Evolutionary conservation across 1,284 basidiomycete genomes (phyloP).

Genomic region (Sporisorium exsertum): DNA sequence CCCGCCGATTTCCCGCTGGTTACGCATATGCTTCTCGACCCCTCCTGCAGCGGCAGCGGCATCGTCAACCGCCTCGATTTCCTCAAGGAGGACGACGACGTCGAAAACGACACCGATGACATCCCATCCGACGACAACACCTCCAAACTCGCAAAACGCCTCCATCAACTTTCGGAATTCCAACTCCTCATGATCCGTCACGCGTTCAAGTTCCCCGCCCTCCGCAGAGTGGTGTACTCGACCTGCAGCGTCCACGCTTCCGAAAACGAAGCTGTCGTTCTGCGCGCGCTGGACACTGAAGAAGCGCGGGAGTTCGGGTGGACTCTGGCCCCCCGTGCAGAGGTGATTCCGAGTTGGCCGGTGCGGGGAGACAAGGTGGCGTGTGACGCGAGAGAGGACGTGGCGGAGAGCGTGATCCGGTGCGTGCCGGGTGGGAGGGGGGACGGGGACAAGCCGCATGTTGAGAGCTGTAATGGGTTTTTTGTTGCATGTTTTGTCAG

Average conservation of each 20-base stretch:
- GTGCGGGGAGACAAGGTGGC: constrained; percentile 44
- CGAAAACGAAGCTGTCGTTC: constrained; percentile 89
- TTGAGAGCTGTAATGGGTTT: constrained; percentile 59
- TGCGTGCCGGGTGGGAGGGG: constrained; percentile 48
- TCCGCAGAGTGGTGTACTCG: constrained; percentile 87
- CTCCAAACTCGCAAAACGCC: constrained; percentile 21
- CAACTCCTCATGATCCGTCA: constrained; percentile 94
- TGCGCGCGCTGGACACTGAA: constrained; percentile 66
- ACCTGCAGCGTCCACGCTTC: constrained; percentile 91
- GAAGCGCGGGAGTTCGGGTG: constrained; percentile 52
- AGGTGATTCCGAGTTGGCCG: constrained; percentile 59
- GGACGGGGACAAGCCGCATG: constrained; percentile 21
- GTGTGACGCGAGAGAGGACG: constrained; percentile 22
- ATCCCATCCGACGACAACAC: background rate
- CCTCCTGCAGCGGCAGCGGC: constrained; percentile 62
- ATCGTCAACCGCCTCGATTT: constrained; percentile 66
- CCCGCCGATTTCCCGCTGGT: constrained; percentile 33
- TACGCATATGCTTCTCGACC: constrained; percentile 64
- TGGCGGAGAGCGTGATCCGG: constrained; percentile 50
- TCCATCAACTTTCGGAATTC: constrained; percentile 55
- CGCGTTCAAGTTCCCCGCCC: constrained; percentile 85
- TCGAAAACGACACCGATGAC: constrained; percentile 12
- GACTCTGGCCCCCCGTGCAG: constrained; percentile 44
- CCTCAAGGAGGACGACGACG: constrained; percentile 46
- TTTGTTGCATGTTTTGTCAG: constrained; percentile 61